Evolutionary conservation across 768 basidiomycete genomes (phyloP).

Genomic region (Termitomyces sp.): DNA sequence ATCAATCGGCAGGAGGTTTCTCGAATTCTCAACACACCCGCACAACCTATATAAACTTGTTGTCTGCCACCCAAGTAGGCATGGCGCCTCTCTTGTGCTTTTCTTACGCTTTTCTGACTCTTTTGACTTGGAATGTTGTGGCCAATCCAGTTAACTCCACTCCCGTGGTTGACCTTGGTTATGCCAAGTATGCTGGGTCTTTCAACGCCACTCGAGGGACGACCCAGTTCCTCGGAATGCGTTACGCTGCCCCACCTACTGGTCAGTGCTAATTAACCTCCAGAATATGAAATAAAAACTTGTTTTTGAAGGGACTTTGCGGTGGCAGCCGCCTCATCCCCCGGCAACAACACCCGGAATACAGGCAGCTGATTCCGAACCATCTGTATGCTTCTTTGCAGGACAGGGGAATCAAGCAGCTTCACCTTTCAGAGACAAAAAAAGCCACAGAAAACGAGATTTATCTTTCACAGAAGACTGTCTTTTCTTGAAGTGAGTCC

Average conservation of each 20-base stretch:
- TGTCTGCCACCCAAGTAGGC: background rate
- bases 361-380: constrained; percentile 24
- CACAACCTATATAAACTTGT: background rate
- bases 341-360: constrained; percentile 22
- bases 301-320: constrained; percentile 20
- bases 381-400: constrained; percentile 29
- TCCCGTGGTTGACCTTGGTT: constrained; percentile 36
- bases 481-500: constrained; percentile 30
- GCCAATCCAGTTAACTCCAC: background rate
- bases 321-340: constrained; percentile 30
- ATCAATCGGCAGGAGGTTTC: too few species aligned
- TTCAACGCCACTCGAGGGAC: constrained; percentile 26
- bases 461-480: constrained; percentile 30
- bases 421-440: constrained; percentile 23
- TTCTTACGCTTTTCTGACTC: background rate
- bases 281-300: background rate
- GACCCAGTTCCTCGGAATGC: constrained; percentile 35
- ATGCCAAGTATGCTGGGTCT: constrained; percentile 36
- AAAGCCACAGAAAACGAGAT: constrained; percentile 3
- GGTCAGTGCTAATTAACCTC: constrained; percentile 19
- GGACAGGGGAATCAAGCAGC: constrained; percentile 20
- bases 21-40: too few species aligned
- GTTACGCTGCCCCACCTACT: constrained; percentile 45
- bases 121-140: background rate
- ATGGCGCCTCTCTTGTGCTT: background rate